These are phyloP conservation scores for Avena insularis DNA, from an alignment of 176 grass and related monocot species.

Conservation along the genomic window DNA sequence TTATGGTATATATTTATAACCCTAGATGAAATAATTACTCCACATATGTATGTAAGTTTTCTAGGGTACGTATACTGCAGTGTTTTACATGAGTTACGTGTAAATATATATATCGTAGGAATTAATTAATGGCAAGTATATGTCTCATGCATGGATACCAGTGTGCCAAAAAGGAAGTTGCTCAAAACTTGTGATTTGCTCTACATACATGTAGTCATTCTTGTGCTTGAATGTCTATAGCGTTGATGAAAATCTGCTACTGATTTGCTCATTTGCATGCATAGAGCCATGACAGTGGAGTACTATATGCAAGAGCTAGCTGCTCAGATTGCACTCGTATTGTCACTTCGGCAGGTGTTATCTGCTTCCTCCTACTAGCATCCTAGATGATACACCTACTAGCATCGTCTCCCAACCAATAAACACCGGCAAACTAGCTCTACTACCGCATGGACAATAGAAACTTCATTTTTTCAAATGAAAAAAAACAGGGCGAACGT, in stretches of 20 bases:
- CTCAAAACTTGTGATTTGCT: slow-evolving; percentile 25
- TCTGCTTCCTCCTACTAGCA: background rate
- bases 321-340: background rate
- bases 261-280: background rate
- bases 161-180: background rate
- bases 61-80: slow-evolving; percentile 10
- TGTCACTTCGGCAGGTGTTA: too few species aligned
- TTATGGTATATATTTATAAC: background rate
- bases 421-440: background rate
- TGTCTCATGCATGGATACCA: background rate
- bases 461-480: too few species aligned
- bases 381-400: too few species aligned
- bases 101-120: slow-evolving; percentile 48
- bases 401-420: too few species aligned
- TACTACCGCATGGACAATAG: too few species aligned
- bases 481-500: too few species aligned
- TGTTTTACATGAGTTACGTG: slow-evolving; percentile 41
- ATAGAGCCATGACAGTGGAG: background rate
- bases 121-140: slow-evolving; percentile 24
- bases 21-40: slow-evolving; percentile 36
- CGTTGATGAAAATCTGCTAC: background rate
- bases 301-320: background rate
- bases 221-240: slow-evolving; percentile 5
- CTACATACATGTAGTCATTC: background rate
- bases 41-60: background rate